Base-by-base conservation (phyloP, 2,329 filamentous ascomycete genomes). In the Macrophomina pseudophaseolina region DNA sequence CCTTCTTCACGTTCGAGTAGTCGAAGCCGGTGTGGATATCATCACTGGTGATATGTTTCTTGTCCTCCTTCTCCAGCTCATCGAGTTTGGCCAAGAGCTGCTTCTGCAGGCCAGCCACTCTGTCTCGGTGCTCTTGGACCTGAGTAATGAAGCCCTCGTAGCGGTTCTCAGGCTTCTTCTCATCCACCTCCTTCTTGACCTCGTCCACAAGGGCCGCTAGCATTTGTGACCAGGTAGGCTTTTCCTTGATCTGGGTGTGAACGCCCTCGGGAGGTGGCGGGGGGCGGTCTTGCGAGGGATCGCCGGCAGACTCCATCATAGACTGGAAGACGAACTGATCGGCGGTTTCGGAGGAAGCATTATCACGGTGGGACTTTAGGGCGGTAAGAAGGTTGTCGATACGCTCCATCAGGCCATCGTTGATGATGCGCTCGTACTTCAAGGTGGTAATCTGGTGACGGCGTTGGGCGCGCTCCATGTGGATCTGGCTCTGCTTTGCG, bases 401-500 rank as follows among this genome's bases (percentile, higher is more conserved):
- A 70, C 94, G 92, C 73, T 87, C 85, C 67, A 97, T 87, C 33
- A 99, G 86, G 60, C 92, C 92, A 82, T 97, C 92, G 80, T 99
- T 98, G 82, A 99, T 90, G 74, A 92, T 87, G 69, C 91, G 90
- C 81, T 96, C 95, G 80, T 97, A 98, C 81, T 94, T 94, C 72
- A 95, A 86, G 6, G 93, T 95, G 73, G 91, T 90, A 77, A 99
- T 98, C 75, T 97, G 90, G 73, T 91, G 89, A 77, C 91, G 92
- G 66, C 95, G 90, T 74, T 96, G 91, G 71, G 89, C 85, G 65
- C 95, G 90, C 78, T 97, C 91, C 75, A 94, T 89, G 79, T 99
- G 95, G 74, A 99, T 99, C 81, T 99, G 94, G 73, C 90, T 91
- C 83, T 98, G 95, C 82, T 99, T 99, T 71, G 95, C 96, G 71